Conservation (phyloP, 129 eudicot genomes). For the Kitagawia praeruptora region DNA sequence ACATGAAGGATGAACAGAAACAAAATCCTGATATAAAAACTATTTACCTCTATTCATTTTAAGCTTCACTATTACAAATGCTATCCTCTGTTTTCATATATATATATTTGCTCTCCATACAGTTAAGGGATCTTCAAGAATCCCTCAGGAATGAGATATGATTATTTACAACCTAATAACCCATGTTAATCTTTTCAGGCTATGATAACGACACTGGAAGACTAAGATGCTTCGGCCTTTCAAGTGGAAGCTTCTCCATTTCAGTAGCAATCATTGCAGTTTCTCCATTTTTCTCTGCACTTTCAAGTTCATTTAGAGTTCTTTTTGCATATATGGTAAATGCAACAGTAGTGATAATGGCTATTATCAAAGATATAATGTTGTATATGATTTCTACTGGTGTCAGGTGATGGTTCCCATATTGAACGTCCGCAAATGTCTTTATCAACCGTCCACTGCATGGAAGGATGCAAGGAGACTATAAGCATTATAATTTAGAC, state of each 20-base stretch:
- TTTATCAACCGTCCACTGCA: conserved; percentile 83
- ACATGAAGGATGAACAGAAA: neutral
- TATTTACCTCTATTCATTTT: neutral
- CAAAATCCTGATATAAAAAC: neutral
- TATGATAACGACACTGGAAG: conserved; percentile 13
- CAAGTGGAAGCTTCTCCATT: conserved; percentile 57
- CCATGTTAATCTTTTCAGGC: conserved; percentile 19
- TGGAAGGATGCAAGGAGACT: conserved; percentile 3
- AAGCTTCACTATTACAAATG: neutral
- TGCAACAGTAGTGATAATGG: conserved; percentile 47
- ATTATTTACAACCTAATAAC: conserved; percentile 37
- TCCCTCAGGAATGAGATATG: conserved; percentile 13
- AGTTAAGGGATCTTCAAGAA: conserved; percentile 25
- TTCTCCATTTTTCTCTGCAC: conserved; percentile 25
- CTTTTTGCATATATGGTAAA: conserved; percentile 75
- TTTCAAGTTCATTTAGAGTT: conserved; percentile 41
- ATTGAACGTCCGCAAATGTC: conserved; percentile 76
- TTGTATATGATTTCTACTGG: conserved; percentile 75
- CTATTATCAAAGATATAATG: conserved; percentile 60
- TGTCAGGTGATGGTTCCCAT: conserved; percentile 61
- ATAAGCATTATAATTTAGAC: neutral
- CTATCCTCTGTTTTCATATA: neutral
- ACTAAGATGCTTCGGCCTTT: conserved; percentile 43
- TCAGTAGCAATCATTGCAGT: conserved; percentile 17
- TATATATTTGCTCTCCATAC: conserved; percentile 17